Percentiles rank a stretch among this genome's conserved stretches.
phyloP scores from a whole-genome alignment of 257 asterid genomes.

The Forsythia viridissima region DNA sequence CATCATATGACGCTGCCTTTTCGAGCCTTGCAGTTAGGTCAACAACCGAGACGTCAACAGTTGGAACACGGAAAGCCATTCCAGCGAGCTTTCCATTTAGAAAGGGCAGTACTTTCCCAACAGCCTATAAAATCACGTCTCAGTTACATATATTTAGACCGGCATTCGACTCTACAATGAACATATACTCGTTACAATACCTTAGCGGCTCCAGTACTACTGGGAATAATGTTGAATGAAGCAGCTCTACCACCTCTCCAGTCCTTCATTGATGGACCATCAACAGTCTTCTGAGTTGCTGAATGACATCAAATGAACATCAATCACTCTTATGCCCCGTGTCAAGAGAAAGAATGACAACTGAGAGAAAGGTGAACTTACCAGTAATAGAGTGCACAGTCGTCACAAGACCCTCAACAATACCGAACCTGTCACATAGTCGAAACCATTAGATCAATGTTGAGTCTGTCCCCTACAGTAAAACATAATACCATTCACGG shows the following conservation, averaged over 20 bases:
- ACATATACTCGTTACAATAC: not conserved
- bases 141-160: too few species aligned
- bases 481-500: not conserved
- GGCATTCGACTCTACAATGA: too few species aligned
- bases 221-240: constrained; percentile 48
- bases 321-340: not conserved
- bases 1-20: not conserved
- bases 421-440: not conserved
- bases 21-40: not conserved
- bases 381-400: not conserved
- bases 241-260: constrained; percentile 59
- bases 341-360: not conserved
- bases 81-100: not conserved
- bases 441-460: not conserved
- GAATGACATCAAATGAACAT: not conserved
- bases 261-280: constrained; percentile 57
- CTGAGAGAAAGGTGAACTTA: not conserved
- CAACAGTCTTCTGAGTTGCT: constrained; percentile 58
- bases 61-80: not conserved
- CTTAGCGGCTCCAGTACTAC: constrained; percentile 57
- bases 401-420: not conserved
- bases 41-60: not conserved
- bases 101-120: not conserved
- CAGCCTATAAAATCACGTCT: not conserved
- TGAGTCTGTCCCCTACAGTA: not conserved